Evolutionary conservation across 306 rosid genomes (phyloP).

Genomic region (Cucurbita maxima): DNA sequence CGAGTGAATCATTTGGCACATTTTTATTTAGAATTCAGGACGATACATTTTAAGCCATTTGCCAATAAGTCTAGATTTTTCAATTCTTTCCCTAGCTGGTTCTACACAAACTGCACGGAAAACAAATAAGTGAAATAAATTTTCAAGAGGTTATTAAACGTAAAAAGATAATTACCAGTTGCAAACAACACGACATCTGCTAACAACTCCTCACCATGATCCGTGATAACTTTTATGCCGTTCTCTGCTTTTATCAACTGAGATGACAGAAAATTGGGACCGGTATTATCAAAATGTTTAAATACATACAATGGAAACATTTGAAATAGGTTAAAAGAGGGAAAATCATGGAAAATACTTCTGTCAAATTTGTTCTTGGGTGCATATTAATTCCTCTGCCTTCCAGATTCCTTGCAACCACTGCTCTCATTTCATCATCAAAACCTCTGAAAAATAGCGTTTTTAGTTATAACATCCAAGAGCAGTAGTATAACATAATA

Average conservation of each 20-base stretch:
- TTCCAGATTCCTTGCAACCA: slow-evolving; percentile 86
- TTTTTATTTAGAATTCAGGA: neutral
- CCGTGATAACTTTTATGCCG: slow-evolving; percentile 74
- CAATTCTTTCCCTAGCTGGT: neutral
- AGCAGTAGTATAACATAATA: neutral
- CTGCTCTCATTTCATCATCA: slow-evolving; percentile 98
- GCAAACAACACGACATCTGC: slow-evolving; percentile 87
- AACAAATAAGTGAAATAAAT: neutral
- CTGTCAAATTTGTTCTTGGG: slow-evolving; percentile 51
- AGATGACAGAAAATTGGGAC: slow-evolving; percentile 6
- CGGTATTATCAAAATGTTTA: neutral
- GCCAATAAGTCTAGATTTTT: neutral
- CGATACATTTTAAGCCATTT: neutral
- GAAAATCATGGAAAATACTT: slow-evolving; percentile 31
- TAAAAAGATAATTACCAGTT: slow-evolving; percentile 46
- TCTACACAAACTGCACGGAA: neutral
- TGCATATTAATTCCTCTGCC: slow-evolving; percentile 83
- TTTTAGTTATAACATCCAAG: neutral
- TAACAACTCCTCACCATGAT: slow-evolving; percentile 83
- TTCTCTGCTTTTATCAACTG: slow-evolving; percentile 67
- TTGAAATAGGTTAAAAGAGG: neutral
- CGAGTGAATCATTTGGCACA: neutral
- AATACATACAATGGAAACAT: neutral
- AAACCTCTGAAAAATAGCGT: slow-evolving; percentile 55
- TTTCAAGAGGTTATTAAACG: neutral